phyloP scores from a whole-genome alignment of 352 stramenopile species.

The Globisporangium irregulare region DNA sequence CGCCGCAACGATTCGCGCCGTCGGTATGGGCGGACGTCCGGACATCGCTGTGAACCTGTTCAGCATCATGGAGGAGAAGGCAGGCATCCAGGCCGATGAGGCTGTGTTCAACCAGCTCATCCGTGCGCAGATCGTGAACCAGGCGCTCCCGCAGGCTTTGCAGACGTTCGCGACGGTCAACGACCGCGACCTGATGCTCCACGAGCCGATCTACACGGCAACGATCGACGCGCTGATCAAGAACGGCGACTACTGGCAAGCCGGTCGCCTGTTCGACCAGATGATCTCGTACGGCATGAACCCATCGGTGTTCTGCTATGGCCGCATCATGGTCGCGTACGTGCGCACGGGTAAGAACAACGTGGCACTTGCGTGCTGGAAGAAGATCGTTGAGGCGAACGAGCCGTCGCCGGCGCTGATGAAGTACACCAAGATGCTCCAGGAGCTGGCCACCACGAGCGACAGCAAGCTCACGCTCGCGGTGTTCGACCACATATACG shows the following conservation, averaged over 20 bases:
- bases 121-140: constrained; percentile 72
- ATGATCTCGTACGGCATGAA: constrained; percentile 64
- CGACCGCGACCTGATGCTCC: constrained; percentile 44
- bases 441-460: constrained; percentile 53
- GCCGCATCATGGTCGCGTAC: constrained; percentile 75
- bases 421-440: constrained; percentile 68
- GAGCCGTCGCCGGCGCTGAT: constrained; percentile 34
- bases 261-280: constrained; percentile 64
- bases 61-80: constrained; percentile 59
- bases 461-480: constrained; percentile 56
- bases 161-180: constrained; percentile 65
- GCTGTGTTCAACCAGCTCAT: constrained; percentile 71
- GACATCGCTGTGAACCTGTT: constrained; percentile 62
- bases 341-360: constrained; percentile 64
- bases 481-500: constrained; percentile 65
- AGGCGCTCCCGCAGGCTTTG: constrained; percentile 59
- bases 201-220: constrained; percentile 73
- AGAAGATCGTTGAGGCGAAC: constrained; percentile 54
- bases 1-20: constrained; percentile 58
- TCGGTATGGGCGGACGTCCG: constrained; percentile 50
- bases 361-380: constrained; percentile 64
- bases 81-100: constrained; percentile 37
- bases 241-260: constrained; percentile 61
- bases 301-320: constrained; percentile 71
- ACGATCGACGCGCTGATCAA: constrained; percentile 70